Base-by-base conservation (phyloP, 2,329 filamentous ascomycete genomes). In the Daldinia eschscholtzii region DNA sequence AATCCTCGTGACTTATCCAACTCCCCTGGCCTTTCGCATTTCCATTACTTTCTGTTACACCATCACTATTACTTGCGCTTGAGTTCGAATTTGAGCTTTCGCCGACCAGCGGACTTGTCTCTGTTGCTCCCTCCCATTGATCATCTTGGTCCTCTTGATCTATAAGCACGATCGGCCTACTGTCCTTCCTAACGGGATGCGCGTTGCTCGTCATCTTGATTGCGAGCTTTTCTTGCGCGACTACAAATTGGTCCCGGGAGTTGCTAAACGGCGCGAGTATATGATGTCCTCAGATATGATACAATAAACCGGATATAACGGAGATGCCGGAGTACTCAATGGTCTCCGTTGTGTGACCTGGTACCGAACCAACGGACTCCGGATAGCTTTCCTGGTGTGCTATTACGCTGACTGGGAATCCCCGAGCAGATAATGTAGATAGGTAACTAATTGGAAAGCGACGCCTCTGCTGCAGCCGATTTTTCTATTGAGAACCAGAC, bases 1-100 rank as follows among this genome's bases (percentile, higher is more conserved):
- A 92, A 73, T 92, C 90, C 12, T 82, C 82, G 26, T 81, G 75
- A 6, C 83, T 85, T 57, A 81, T 80, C 86, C 87, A 89, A 66
- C 75, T 33, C 7, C n/a, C 46, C 28, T 78, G 26, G 77, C 76
- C 10, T 74, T 72, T 50, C 65, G 70, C 7, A 65, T 65, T 12
- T 48, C 58, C 62, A 18, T 70, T 65, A 48, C 60, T 63, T 30
- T 67, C 74, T 30, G 67, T 72, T 13, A 63, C 70, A 41, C 70
- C 65, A 39, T 68, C 61, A 67, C 72, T 39, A 4, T 15, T 12
- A 39, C 35, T 39, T 39, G 2, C 35, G 13, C 35, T 39, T 15
- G 35, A 13, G 35, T 12, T 39, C 3, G 35, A 13, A 12, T 12
- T 28, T 61, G 72, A 70, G 68, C 74, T 75, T 39, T 76, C 71